Evolutionary conservation across 2,329 filamentous ascomycete species (phyloP).

Genomic region (Pestalotiopsis sp.): DNA sequence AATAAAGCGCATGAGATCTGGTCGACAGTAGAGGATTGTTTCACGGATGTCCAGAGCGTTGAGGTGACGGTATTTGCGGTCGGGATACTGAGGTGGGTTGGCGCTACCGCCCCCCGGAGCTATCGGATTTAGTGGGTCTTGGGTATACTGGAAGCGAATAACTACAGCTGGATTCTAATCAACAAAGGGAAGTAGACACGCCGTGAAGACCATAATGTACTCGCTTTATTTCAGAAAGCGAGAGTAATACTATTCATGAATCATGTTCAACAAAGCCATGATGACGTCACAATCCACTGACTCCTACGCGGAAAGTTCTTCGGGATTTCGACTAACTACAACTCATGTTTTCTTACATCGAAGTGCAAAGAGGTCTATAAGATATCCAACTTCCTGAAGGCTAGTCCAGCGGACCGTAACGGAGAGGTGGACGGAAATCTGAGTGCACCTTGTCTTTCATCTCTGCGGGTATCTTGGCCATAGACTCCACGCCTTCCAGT

Average conservation of each 20-base stretch:
- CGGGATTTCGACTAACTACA: no score
- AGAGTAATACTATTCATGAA: no score
- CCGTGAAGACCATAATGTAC: no score
- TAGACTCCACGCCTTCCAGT: slow-evolving; percentile 18
- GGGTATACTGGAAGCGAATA: not conserved
- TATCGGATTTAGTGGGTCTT: not conserved
- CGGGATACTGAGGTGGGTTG: not conserved
- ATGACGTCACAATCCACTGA: no score
- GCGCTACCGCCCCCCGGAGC: not conserved
- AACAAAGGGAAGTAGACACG: no score
- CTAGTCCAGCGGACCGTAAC: slow-evolving; percentile 18
- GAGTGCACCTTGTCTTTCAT: slow-evolving; percentile 18
- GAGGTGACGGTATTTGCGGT: not conserved
- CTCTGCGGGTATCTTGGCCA: slow-evolving; percentile 17
- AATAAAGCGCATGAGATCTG: not conserved
- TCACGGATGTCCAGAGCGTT: not conserved
- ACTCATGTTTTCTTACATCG: no score
- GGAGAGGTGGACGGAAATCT: slow-evolving; percentile 15
- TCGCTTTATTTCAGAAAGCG: no score
- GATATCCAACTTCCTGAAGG: not conserved
- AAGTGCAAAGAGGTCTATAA: no score
- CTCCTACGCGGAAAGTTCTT: no score
- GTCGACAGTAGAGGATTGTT: not conserved
- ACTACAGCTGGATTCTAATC: no score
- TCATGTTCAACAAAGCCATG: no score